These are phyloP conservation scores for Podosphaera xanthii DNA, from an alignment of 2,329 filamentous ascomycete genomes.

Conservation along the genomic window DNA sequence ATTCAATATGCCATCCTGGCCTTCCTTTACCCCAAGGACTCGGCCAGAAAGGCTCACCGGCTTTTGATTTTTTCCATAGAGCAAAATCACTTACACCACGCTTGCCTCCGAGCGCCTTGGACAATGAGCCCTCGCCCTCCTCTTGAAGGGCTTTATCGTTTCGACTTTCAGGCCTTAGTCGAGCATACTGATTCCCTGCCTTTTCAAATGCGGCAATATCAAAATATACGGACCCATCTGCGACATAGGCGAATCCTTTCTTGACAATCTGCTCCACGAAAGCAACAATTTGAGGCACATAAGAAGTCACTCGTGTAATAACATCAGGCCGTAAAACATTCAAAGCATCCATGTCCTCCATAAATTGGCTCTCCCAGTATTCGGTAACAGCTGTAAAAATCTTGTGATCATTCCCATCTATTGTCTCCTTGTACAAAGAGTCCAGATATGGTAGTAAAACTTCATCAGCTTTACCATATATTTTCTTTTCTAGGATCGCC, in stretches of 20 bases:
- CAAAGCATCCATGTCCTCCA: conserved; percentile 64
- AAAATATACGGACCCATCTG: conserved; percentile 80
- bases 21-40: conserved; percentile 73
- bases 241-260: conserved; percentile 67
- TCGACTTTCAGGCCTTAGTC: conserved; percentile 63
- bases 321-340: conserved; percentile 69
- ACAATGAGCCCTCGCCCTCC: conserved; percentile 72
- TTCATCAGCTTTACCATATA: conserved; percentile 34
- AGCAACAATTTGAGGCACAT: conserved; percentile 62
- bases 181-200: conserved; percentile 64
- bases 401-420: conserved; percentile 36
- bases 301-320: conserved; percentile 79
- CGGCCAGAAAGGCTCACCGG: conserved; percentile 76
- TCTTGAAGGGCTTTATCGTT: conserved; percentile 66
- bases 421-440: conserved; percentile 35
- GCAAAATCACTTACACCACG: conserved; percentile 66
- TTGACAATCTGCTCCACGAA: conserved; percentile 46
- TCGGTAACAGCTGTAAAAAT: conserved; percentile 76
- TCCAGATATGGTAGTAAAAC: conserved; percentile 71
- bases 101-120: conserved; percentile 40
- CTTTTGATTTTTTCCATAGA: conserved; percentile 79
- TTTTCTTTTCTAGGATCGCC: conserved; percentile 24
- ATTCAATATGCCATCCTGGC: conserved; percentile 94
- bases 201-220: conserved; percentile 73
- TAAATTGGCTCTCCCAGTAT: conserved; percentile 71